These are phyloP conservation scores for Davidsoniella eucalypti DNA, from an alignment of 2,329 filamentous ascomycete species.

Conservation along the genomic window DNA sequence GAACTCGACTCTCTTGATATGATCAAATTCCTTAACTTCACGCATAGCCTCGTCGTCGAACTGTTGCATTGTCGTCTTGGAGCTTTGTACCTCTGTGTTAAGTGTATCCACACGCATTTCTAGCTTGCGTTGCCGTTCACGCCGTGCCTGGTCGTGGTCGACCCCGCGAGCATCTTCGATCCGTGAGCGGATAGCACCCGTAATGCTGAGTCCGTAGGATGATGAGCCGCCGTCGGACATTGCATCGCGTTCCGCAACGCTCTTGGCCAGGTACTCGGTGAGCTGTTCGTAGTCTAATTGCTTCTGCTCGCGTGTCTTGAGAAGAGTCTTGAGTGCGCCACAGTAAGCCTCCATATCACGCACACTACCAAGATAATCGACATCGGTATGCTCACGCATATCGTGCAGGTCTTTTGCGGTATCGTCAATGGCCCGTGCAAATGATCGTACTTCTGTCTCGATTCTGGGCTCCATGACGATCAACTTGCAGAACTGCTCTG, in stretches of 20 bases:
- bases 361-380: conserved; percentile 83
- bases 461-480: conserved; percentile 78
- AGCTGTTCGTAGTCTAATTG: conserved; percentile 94
- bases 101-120: conserved; percentile 88
- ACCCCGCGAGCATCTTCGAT: conserved; percentile 94
- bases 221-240: conserved; percentile 44
- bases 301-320: conserved; percentile 91
- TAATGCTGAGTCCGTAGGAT: conserved; percentile 37
- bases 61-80: conserved; percentile 72
- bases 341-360: conserved; percentile 95
- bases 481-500: conserved; percentile 88
- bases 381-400: conserved; percentile 85
- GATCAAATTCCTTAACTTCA: conserved; percentile 85
- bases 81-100: conserved; percentile 73
- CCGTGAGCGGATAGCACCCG: conserved; percentile 78
- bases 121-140: conserved; percentile 61
- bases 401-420: conserved; percentile 60
- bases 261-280: conserved; percentile 88
- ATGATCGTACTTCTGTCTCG: conserved; percentile 65
- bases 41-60: conserved; percentile 94
- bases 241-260: conserved; percentile 68
- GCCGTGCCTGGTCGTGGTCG: conserved; percentile 80
- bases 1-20: conserved; percentile 90
- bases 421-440: conserved; percentile 73
- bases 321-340: conserved; percentile 65